These are phyloP conservation scores for Pestalotiopsis sp. DNA, from an alignment of 2,329 filamentous ascomycete genomes.

Conservation along the genomic window DNA sequence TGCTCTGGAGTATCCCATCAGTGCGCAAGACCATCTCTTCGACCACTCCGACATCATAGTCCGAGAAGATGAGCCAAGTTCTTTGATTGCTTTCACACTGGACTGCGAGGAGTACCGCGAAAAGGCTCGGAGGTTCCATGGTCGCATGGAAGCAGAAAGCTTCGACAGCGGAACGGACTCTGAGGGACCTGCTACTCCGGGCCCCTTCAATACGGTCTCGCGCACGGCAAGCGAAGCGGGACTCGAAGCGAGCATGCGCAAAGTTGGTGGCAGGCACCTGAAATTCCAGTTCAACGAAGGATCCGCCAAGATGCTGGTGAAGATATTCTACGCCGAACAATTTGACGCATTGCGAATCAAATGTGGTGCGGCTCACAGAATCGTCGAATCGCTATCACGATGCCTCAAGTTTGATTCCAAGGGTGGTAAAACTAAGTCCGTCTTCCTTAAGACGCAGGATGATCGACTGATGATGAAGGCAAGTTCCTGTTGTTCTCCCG, in stretches of 20 bases:
- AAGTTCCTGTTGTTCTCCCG: conserved; percentile 35
- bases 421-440: conserved; percentile 95
- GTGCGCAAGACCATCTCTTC: conserved; percentile 89
- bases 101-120: conserved; percentile 84
- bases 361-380: conserved; percentile 89
- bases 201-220: conserved; percentile 28
- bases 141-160: conserved; percentile 23
- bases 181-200: conserved; percentile 34
- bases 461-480: conserved; percentile 89
- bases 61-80: conserved; percentile 95
- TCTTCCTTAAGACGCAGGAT: conserved; percentile 95
- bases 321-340: conserved; percentile 97
- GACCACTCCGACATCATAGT: conserved; percentile 97
- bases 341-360: conserved; percentile 94
- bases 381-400: conserved; percentile 91
- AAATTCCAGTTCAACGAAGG: conserved; percentile 96
- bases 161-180: conserved; percentile 22
- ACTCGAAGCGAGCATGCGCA: conserved; percentile 82
- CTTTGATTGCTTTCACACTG: conserved; percentile 89
- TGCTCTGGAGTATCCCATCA: conserved; percentile 88
- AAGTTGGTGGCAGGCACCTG: conserved; percentile 86
- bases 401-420: conserved; percentile 98
- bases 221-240: conserved; percentile 59
- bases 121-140: conserved; percentile 62
- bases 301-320: conserved; percentile 93